Percentiles rank a stretch among this genome's conserved stretches.
phyloP scores from a whole-genome alignment of 805 yeast species.

The Metschnikowia vanudenii region DNA sequence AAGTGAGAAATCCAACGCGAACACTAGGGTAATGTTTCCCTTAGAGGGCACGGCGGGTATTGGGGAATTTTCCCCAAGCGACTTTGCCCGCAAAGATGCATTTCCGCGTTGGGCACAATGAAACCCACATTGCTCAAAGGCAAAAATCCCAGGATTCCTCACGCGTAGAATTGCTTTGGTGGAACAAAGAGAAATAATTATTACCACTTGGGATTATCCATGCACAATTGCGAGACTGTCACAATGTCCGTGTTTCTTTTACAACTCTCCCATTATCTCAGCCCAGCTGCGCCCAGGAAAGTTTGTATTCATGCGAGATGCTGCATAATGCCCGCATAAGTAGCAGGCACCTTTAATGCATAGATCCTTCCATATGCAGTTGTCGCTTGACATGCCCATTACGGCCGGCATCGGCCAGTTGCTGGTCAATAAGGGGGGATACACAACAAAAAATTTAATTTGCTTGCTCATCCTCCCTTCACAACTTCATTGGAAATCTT shows the following conservation, averaged over 20 bases:
- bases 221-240: no score
- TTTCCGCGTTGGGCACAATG: background rate
- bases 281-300: conserved; percentile 1
- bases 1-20: background rate
- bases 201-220: no score
- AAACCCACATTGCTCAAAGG: background rate
- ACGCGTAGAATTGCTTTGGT: no score
- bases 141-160: background rate
- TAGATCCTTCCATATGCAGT: background rate
- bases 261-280: background rate
- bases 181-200: no score
- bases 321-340: background rate
- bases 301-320: conserved; percentile 6
- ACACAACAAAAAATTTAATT: no score
- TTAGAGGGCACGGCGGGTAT: background rate
- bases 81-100: conserved; percentile 3
- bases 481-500: no score
- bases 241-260: no score
- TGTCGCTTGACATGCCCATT: background rate
- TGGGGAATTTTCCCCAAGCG: background rate
- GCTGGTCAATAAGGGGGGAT: no score
- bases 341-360: background rate
- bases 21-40: no score
- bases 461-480: no score
- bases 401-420: no score